A percentile compares a stretch with the other conserved stretches of the same genome.
Evolutionary conservation across 805 yeast genomes (phyloP).

Genomic region (Zygotorulaspora sp.): DNA sequence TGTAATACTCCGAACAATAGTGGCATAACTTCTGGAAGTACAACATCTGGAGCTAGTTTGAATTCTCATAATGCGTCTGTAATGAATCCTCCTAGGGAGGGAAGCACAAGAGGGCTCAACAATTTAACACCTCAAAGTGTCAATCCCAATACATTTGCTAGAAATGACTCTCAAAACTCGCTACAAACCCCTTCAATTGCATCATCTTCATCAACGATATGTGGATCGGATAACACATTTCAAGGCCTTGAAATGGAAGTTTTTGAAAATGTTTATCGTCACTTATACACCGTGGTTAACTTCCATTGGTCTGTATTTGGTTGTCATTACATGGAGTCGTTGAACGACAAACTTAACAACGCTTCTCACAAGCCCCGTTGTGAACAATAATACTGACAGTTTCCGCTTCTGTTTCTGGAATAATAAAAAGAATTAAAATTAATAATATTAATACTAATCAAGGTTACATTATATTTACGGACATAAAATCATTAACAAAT

Average conservation of each 20-base stretch:
- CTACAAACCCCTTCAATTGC: constrained; percentile 2
- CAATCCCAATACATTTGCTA: constrained; percentile 1
- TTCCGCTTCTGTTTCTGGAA: neutral
- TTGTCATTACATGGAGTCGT: constrained; percentile 50
- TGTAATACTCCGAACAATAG: constrained; percentile 10
- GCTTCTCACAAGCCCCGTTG: neutral
- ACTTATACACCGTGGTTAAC: constrained; percentile 60
- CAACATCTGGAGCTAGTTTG: constrained; percentile 5
- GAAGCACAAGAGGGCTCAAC: constrained; percentile 2
- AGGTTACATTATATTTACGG: neutral
- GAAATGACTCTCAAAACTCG: neutral
- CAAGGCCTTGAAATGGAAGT: constrained; percentile 42
- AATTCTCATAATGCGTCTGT: constrained; percentile 5
- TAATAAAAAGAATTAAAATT: too few species aligned
- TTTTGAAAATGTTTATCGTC: constrained; percentile 51
- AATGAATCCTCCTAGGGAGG: constrained; percentile 11
- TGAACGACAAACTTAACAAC: constrained; percentile 27
- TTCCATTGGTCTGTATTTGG: constrained; percentile 86
- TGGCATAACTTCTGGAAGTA: constrained; percentile 1
- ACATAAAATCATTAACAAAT: neutral
- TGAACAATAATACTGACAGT: neutral
- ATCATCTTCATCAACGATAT: constrained; percentile 3
- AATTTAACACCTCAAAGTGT: constrained; percentile 3
- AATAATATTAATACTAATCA: neutral
- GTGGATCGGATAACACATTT: constrained; percentile 8